These are phyloP conservation scores for Penicillium digitatum DNA, from an alignment of 2,329 filamentous ascomycete species.

Conservation along the genomic window DNA sequence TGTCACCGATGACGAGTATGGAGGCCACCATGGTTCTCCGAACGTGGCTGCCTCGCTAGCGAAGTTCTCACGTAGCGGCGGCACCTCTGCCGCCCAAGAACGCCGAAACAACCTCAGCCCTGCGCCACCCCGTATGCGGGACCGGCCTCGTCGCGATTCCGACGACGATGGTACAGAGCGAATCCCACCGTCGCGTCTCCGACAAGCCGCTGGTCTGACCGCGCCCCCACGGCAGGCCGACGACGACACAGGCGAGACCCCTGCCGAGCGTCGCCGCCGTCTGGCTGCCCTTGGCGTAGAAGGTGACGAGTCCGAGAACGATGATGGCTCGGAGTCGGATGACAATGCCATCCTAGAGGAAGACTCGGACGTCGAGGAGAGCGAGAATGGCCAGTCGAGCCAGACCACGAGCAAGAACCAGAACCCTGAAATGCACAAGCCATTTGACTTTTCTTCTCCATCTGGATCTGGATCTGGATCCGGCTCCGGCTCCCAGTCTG, in stretches of 20 bases:
- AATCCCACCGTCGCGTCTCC: conserved; percentile 38
- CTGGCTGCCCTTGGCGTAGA: conserved; percentile 43
- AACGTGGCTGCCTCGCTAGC: conserved; percentile 40
- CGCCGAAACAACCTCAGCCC: conserved; percentile 37
- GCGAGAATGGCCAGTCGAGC: conserved; percentile 20
- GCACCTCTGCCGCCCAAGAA: conserved; percentile 35
- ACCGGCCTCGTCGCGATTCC: conserved; percentile 34
- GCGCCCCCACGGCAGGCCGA: conserved; percentile 25
- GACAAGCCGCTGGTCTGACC: conserved; percentile 30
- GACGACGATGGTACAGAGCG: conserved; percentile 45
- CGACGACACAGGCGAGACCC: conserved; percentile 43
- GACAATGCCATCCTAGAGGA: conserved; percentile 24
- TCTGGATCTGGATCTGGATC: conserved; percentile 17
- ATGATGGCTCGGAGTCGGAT: conserved; percentile 21
- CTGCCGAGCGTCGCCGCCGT: conserved; percentile 46
- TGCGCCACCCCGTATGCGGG: conserved; percentile 19
- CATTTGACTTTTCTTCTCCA: conserved; percentile 23
- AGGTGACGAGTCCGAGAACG: conserved; percentile 25
- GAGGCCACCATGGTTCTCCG: conserved; percentile 21
- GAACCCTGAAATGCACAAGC: conserved; percentile 29
- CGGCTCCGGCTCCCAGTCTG: conserved; percentile 18
- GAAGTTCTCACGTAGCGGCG: conserved; percentile 29
- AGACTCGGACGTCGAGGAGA: conserved; percentile 23
- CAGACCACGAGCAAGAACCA: conserved; percentile 27
- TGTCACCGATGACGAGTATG: conserved; percentile 23